These are phyloP conservation scores for Oidiodendron maius DNA, from an alignment of 495 filamentous ascomycete species.

Conservation along the genomic window DNA sequence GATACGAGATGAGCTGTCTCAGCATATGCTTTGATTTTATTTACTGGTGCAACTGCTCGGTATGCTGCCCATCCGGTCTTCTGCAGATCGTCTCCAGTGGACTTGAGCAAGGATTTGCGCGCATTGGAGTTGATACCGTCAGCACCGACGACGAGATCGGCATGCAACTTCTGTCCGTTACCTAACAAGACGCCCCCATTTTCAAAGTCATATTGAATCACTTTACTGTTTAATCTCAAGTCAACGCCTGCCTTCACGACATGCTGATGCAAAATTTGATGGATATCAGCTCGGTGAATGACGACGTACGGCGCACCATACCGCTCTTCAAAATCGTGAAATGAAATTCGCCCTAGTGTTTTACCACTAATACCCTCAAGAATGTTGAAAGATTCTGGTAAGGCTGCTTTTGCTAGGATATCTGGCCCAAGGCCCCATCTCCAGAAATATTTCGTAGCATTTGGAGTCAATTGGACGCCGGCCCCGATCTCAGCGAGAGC, in stretches of 20 bases:
- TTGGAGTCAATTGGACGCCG: slow-evolving; percentile 52
- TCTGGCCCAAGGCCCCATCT: too few relatives aligned
- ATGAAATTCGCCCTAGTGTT: not conserved
- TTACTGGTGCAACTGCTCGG: not conserved
- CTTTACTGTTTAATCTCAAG: not conserved
- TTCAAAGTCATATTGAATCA: not conserved
- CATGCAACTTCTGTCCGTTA: not conserved
- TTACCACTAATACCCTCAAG: not conserved
- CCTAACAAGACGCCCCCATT: not conserved
- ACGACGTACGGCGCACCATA: not conserved
- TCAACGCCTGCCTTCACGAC: not conserved
- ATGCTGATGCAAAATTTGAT: not conserved
- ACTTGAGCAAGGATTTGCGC: not conserved
- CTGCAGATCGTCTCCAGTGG: not conserved
- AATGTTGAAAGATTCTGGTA: not conserved
- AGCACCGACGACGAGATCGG: not conserved
- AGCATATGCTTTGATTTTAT: not conserved
- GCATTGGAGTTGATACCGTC: not conserved
- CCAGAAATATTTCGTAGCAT: slow-evolving; percentile 39
- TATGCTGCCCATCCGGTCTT: not conserved
- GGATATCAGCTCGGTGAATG: not conserved
- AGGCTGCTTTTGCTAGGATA: not conserved
- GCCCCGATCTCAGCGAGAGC: slow-evolving; percentile 48
- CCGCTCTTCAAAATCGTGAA: not conserved
- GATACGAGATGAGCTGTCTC: not conserved